Evolutionary conservation across 1,284 basidiomycete genomes (phyloP), one percentile per base, ranked within the genome.

Genomic region (Ceratobasidium sp.): DNA sequence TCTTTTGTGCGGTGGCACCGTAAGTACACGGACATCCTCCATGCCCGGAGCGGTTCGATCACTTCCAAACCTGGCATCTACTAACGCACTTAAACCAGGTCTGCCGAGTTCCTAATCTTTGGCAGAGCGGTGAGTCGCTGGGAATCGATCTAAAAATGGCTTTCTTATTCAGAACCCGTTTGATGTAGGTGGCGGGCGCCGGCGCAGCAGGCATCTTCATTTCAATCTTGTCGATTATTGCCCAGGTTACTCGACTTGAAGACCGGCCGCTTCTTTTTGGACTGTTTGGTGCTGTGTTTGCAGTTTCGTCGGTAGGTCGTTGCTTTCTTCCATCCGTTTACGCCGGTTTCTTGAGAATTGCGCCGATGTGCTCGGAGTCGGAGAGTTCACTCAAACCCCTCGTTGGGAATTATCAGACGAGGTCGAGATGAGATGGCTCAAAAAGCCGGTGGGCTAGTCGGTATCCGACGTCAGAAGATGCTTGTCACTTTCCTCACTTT

Each of bases 1-100:
- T 85, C 34, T 76, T 87, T 26, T 87, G 85, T 73, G 86, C 81
- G n/a, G 82, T 84, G 14, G 80, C 85, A 0, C 81, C 77, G 6
- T 77, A 75, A 57, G 32, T 58, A 58, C 57, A 39, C 32, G 32
- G 36, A n/a, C n/a, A 58, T 36, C 21, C 34, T 58, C n/a, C 18
- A 39, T 50, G 48, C 48, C 48, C 57, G 57, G 18, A 9, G 39
- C 4, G n/a, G 32, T 21, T 32, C 78, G 48, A 45, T 55, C 74
- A 14, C 21, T 41, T 3, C 32, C 16, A 10, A 26, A 30, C 21
- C 14, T 3, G 10, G 36, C 23, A 46, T 18, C 18, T 18, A 50
- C n/a, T 8, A 5, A 5, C 16, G 14, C 53, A 60, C 34, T 48
- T 59, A 30, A n/a, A 16, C 52, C 61, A 46, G 73, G 36, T 67